Evolutionary conservation across 192 early-diverging fungal genomes (phyloP), one percentile per base, ranked within the genome.

Genomic region (Phlyctochytrium bullatum): DNA sequence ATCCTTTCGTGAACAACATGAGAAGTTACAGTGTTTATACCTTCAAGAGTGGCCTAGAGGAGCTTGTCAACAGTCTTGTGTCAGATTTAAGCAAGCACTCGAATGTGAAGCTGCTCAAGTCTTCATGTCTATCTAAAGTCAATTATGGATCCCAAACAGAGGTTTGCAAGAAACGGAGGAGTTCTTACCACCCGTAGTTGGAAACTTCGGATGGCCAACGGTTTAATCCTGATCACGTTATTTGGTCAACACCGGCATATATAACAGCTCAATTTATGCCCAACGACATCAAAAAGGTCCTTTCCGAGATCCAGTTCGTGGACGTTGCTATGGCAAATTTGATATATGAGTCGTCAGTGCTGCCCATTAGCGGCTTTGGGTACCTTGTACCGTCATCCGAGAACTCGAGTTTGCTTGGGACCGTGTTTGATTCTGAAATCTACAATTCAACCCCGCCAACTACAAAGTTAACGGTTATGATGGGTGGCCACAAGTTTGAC

Each of bases 281-380:
- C 61, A 12, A 23, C 28, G 24, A 30, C 3, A 27, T 73, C 31
- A 24, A 35, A 28, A 17, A 85, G 3, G 73, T 88, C 40, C 69
- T 93, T 4, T 65, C 68, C 30, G 34, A 88, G 3, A 93, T 88
- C 34, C 87, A 86, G 12, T 81, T 81, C 24, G 89, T 90, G 2
- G 82, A 83, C 35, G 93, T 98, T 2, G 93, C 87, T 0, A 91
- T 94, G 2, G 91, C 92, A 14, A 97, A 96, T 62, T 73, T 96
- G 12, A 83, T 88, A 0, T 97, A 87, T 62, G 29, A 73, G 6
- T 73, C 69, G 12, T 54, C 75, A 24, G 64, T 85, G 0, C 77
- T 91, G 3, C 78, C 83, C 0, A 80, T 90, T 12, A 81, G 88
- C 51, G 96, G 96, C 0, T 98, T 98, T 78, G 96, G 96, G 3